These are phyloP conservation scores for Plasmopara viticola DNA, from an alignment of 352 stramenopile genomes.

Conservation along the genomic window DNA sequence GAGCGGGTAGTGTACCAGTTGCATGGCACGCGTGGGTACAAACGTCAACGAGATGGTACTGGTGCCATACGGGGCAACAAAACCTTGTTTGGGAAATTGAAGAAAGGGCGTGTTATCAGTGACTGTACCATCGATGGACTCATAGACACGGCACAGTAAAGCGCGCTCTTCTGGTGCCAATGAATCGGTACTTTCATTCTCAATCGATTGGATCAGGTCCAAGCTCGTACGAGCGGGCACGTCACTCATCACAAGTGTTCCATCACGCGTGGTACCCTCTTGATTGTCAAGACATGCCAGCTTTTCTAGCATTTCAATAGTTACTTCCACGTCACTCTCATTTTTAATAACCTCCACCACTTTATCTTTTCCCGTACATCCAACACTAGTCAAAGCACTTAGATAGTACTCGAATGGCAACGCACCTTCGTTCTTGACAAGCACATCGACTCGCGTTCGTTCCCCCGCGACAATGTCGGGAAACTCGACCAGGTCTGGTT, in stretches of 20 bases:
- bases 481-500: constrained; percentile 40
- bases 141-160: constrained; percentile 25
- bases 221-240: too few species aligned
- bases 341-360: neutral
- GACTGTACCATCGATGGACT: constrained; percentile 31
- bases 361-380: neutral
- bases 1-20: constrained; percentile 30
- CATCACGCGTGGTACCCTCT: too few species aligned
- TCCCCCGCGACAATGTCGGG: constrained; percentile 77
- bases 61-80: constrained; percentile 48
- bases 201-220: too few species aligned
- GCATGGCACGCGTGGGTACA: constrained; percentile 35
- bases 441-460: constrained; percentile 39
- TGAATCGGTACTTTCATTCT: too few species aligned
- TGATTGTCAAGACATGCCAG: too few species aligned
- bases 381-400: constrained; percentile 19
- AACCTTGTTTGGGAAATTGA: constrained; percentile 30
- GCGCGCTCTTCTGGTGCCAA: constrained; percentile 23
- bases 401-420: constrained; percentile 44
- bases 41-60: constrained; percentile 51
- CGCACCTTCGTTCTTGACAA: constrained; percentile 68
- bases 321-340: neutral
- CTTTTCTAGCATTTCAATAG: too few species aligned
- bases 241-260: too few species aligned
- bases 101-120: constrained; percentile 37